Base-by-base conservation (phyloP, 345 rosid species). In the Boechera retrofracta region DNA sequence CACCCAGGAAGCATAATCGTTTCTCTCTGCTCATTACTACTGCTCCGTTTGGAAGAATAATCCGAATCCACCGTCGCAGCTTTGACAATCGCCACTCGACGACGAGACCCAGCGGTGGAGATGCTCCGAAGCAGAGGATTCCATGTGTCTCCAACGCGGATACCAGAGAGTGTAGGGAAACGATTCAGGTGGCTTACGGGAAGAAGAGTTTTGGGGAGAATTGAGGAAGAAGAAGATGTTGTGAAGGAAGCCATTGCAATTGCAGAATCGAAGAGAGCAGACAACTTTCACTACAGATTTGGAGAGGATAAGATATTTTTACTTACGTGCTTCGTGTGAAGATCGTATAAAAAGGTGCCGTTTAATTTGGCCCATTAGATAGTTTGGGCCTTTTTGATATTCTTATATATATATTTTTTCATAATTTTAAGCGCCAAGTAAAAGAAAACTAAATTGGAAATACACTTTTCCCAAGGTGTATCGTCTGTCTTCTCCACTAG, bases 1-100 rank as follows among this genome's bases (percentile, higher is more conserved):
- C 98, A 94, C 0, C 97, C 96, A 9, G 97, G 97, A 1, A 94
- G 86, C 97, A 94, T 88, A 61, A 94, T 94, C 39, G 98, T 90
- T 86, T 94, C 97, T 56, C 96, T 87, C 54, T 85, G 86, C 75
- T 94, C 97, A 42, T 74, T 85, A 65, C 85, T 79, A 86, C 89
- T 87, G 78, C 91, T 86, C 51, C 94, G 77, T 71, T 54, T 89
- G 6, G 93, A 54, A n/a, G 97, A 91, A 76, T 83, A 89, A 60
- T 86, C 86, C 6, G 88, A 78, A 74, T 87, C 93, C 4, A 70
- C 79, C 31, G 92, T 85, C 38, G 90, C 87, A 4, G 89, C 86
- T 61, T 56, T 84, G 12, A 82, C 77, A 52, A 77, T 16, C 68
- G 81, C 79, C 56, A 71, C 61, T 3, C 73, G 81, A 55, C 77